phyloP scores from a whole-genome alignment of 2,329 filamentous ascomycete genomes.

The Paraphaeosphaeria minitans region DNA sequence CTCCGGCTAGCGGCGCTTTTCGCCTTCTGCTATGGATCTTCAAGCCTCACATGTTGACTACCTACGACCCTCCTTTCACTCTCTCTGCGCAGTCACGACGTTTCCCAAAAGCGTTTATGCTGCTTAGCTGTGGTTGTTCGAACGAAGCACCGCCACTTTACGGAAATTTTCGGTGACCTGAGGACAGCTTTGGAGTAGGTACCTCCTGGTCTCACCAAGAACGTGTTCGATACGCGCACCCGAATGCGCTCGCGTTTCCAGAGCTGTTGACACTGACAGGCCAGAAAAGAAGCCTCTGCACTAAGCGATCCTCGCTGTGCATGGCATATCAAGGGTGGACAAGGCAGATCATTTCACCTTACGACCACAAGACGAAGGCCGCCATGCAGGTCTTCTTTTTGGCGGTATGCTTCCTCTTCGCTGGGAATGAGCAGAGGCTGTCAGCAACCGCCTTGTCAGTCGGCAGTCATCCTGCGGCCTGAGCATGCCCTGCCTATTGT shows the following conservation, averaged over 20 bases:
- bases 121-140: not conserved
- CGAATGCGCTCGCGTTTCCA: not conserved
- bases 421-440: not conserved
- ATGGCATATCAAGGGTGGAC: not conserved
- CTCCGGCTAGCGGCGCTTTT: not conserved
- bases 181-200: not conserved
- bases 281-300: not conserved
- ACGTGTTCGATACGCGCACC: not conserved
- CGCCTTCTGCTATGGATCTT: not conserved
- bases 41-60: not conserved
- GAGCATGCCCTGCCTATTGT: not conserved
- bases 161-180: not conserved
- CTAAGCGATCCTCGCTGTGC: not conserved
- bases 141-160: not conserved
- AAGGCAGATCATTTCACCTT: not conserved
- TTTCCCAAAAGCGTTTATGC: not conserved
- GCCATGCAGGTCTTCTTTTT: not conserved
- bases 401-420: not conserved
- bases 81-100: not conserved
- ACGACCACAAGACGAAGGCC: not conserved
- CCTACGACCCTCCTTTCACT: not conserved
- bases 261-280: not conserved
- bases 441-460: conserved; percentile 7
- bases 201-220: not conserved
- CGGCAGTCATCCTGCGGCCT: not conserved